These are phyloP conservation scores for Pseudotsuga menziesii DNA, from an alignment of 75 land plant species.

Conservation along the genomic window DNA sequence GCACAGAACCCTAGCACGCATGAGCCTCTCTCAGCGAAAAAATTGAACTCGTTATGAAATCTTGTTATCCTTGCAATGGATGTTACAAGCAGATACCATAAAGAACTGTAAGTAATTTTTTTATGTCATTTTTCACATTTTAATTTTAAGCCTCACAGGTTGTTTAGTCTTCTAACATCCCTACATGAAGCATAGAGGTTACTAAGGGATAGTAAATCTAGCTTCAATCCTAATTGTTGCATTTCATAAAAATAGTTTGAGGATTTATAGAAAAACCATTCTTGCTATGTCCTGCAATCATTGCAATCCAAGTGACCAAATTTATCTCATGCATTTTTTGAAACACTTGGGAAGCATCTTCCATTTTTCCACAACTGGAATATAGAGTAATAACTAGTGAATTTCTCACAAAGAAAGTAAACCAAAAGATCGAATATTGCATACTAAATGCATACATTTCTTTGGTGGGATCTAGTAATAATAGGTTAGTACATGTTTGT, in stretches of 20 bases:
- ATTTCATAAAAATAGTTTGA: conserved; percentile 36
- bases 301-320: conserved; percentile 65
- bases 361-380: conserved; percentile 35
- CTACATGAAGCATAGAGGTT: not conserved
- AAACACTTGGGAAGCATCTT: conserved; percentile 38
- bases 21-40: too few relatives aligned
- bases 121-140: too few relatives aligned
- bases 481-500: not conserved
- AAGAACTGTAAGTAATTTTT: too few relatives aligned
- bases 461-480: not conserved
- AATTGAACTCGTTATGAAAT: too few relatives aligned
- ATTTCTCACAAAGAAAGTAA: conserved; percentile 41
- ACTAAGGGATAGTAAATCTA: conserved; percentile 5
- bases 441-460: not conserved
- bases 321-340: conserved; percentile 46
- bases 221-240: conserved; percentile 20
- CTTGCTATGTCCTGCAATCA: conserved; percentile 43
- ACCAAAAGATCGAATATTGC: not conserved
- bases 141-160: too few relatives aligned
- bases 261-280: conserved; percentile 20
- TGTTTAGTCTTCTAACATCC: too few relatives aligned
- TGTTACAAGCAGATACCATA: too few relatives aligned
- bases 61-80: too few relatives aligned
- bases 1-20: too few relatives aligned
- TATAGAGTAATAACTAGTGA: conserved; percentile 57